phyloP scores from a whole-genome alignment of 495 filamentous ascomycete species.

The Penicillium subrubescens region DNA sequence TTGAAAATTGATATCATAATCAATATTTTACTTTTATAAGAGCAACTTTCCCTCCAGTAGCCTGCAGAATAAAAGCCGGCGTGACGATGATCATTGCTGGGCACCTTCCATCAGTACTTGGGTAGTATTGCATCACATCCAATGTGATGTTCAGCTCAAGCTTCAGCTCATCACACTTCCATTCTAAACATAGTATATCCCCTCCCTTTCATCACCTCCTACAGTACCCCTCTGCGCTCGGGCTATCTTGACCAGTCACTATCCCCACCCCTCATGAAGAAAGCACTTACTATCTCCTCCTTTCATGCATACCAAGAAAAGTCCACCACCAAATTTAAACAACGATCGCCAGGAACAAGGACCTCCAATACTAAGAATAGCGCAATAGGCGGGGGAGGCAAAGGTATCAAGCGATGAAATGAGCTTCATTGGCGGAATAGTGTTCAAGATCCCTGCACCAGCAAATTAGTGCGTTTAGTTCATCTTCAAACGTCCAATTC shows the following conservation, averaged over 20 bases:
- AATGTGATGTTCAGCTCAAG: neutral
- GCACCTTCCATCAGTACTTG: neutral
- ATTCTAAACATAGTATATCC: slow-evolving; percentile 4
- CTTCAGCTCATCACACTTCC: neutral
- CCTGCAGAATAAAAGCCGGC: neutral
- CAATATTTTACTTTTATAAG: neutral
- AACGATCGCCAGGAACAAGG: slow-evolving; percentile 21
- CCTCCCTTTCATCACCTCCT: neutral
- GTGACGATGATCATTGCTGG: neutral
- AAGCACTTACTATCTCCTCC: neutral
- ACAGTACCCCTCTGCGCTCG: neutral
- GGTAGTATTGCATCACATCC: neutral
- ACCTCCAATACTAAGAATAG: slow-evolving; percentile 15
- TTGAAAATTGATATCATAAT: neutral
- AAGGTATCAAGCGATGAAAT: slow-evolving; percentile 10
- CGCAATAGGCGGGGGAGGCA: slow-evolving; percentile 2
- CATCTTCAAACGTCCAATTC: neutral
- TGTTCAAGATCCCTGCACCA: neutral
- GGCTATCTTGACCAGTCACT: neutral
- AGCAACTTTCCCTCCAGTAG: neutral
- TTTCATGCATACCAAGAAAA: slow-evolving; percentile 1
- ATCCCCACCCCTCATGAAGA: neutral
- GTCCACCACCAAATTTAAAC: neutral
- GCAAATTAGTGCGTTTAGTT: neutral
- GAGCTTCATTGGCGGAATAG: neutral